Percentiles rank a stretch among this genome's conserved stretches.
Conservation (phyloP, 768 basidiomycete species). For the Pisolithus marmoratus region DNA sequence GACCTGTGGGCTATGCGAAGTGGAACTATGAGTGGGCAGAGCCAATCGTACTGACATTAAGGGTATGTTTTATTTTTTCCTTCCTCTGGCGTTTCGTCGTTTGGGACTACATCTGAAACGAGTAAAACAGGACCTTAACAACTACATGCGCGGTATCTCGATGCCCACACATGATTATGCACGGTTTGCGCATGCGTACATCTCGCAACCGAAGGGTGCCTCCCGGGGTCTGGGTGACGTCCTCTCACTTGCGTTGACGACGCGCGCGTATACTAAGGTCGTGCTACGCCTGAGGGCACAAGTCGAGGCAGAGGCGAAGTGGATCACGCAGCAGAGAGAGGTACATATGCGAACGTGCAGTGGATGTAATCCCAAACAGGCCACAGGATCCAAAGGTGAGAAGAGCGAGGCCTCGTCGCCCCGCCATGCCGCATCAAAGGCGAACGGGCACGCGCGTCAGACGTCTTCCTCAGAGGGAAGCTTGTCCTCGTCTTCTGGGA, state of each 20-base stretch:
- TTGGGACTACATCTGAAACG: conserved; percentile 5
- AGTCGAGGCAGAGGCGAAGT: conserved; percentile 54
- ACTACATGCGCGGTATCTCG: conserved; percentile 76
- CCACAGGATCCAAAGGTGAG: conserved; percentile 6
- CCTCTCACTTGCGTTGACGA: conserved; percentile 50
- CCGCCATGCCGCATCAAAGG: conserved; percentile 29
- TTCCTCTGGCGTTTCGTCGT: neutral
- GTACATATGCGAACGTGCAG: conserved; percentile 5
- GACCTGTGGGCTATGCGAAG: conserved; percentile 63
- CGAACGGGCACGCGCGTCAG: conserved; percentile 13
- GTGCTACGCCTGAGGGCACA: conserved; percentile 73
- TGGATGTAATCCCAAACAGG: conserved; percentile 13
- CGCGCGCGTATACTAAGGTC: conserved; percentile 75
- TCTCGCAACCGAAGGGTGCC: conserved; percentile 44
- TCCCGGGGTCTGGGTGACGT: conserved; percentile 35
- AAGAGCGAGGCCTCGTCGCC: conserved; percentile 63
- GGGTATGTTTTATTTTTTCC: conserved; percentile 36
- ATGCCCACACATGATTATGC: conserved; percentile 72
- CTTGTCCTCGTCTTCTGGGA: neutral
- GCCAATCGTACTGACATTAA: conserved; percentile 55
- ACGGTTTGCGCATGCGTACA: conserved; percentile 49
- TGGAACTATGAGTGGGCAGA: conserved; percentile 58
- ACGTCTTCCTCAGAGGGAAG: conserved; percentile 13
- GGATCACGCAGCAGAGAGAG: conserved; percentile 11
- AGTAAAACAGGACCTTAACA: conserved; percentile 59